Evolutionary conservation across 1,139 yeast genomes (phyloP).

Genomic region (Zhuliangozyma blackwelliae): DNA sequence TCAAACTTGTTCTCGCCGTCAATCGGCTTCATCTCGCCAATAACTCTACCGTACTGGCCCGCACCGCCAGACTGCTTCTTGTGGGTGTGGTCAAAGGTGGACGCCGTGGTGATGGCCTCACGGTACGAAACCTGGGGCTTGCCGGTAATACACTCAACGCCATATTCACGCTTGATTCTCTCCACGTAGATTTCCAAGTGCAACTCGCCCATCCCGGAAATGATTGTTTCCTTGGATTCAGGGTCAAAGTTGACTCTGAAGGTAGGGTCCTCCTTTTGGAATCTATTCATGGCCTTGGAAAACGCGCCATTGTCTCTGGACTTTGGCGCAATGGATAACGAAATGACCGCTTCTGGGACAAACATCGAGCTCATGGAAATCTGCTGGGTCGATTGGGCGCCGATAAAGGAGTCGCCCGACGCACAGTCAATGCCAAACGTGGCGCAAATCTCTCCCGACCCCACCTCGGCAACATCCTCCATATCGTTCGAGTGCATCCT

Average conservation of each 20-base stretch:
- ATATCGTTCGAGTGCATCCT: constrained; percentile 98
- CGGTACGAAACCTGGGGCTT: constrained; percentile 98
- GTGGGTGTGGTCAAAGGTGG: constrained; percentile 90
- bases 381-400: constrained; percentile 61
- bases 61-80: constrained; percentile 99
- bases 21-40: constrained; percentile 72
- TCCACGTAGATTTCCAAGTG: constrained; percentile 96
- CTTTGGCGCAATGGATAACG: constrained; percentile 85
- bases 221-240: constrained; percentile 92
- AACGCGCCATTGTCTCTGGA: constrained; percentile 80
- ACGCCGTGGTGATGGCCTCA: constrained; percentile 74
- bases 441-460: constrained; percentile 99
- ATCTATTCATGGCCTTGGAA: constrained; percentile 93
- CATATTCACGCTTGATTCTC: constrained; percentile 96
- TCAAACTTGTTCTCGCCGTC: constrained; percentile 70
- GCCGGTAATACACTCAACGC: constrained; percentile 93
- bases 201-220: constrained; percentile 98
- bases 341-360: constrained; percentile 97
- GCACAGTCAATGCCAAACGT: constrained; percentile 99
- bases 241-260: constrained; percentile 87
- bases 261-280: constrained; percentile 98
- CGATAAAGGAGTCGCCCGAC: constrained; percentile 96
- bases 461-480: constrained; percentile 95
- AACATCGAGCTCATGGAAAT: constrained; percentile 96
- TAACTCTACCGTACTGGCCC: constrained; percentile 97